These are phyloP conservation scores for Neophaeococcomyces aloes DNA, from an alignment of 2,329 filamentous ascomycete species.

Conservation along the genomic window DNA sequence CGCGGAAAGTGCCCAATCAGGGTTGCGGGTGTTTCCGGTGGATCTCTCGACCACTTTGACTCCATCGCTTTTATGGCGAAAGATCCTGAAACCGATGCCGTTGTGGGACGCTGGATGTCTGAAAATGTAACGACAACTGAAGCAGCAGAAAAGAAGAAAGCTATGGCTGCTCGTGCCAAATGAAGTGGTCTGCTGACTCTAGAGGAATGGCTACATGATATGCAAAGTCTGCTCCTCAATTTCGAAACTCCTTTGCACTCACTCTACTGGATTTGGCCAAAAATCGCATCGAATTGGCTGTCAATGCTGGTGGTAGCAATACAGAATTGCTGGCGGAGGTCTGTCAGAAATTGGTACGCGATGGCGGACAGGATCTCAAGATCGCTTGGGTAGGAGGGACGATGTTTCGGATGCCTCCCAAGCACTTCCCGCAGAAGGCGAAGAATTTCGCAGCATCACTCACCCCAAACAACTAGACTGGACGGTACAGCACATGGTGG, in stretches of 20 bases:
- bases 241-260: slow-evolving; percentile 29
- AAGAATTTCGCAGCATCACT: slow-evolving; percentile 22
- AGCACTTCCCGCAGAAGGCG: slow-evolving; percentile 17
- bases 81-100: slow-evolving; percentile 18
- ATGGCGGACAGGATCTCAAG: slow-evolving; percentile 24
- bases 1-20: no score
- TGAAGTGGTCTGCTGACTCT: slow-evolving; percentile 12
- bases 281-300: slow-evolving; percentile 29
- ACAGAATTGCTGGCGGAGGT: slow-evolving; percentile 22
- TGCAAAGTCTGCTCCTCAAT: slow-evolving; percentile 26
- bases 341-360: slow-evolving; percentile 24
- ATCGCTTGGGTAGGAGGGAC: slow-evolving; percentile 33
- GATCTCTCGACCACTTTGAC: slow-evolving; percentile 16
- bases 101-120: slow-evolving; percentile 25
- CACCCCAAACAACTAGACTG: no score
- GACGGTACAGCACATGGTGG: no score
- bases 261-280: slow-evolving; percentile 29
- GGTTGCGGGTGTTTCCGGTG: slow-evolving; percentile 25
- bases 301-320: slow-evolving; percentile 34
- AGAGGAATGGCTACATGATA: no score
- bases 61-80: slow-evolving; percentile 13
- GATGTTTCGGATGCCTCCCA: slow-evolving; percentile 28
- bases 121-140: slow-evolving; percentile 18
- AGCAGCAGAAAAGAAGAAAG: neutral
- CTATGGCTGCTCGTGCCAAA: slow-evolving; percentile 15